Base-by-base conservation (phyloP, 2,329 filamentous ascomycete genomes). In the Ophioceras dolichostomum region DNA sequence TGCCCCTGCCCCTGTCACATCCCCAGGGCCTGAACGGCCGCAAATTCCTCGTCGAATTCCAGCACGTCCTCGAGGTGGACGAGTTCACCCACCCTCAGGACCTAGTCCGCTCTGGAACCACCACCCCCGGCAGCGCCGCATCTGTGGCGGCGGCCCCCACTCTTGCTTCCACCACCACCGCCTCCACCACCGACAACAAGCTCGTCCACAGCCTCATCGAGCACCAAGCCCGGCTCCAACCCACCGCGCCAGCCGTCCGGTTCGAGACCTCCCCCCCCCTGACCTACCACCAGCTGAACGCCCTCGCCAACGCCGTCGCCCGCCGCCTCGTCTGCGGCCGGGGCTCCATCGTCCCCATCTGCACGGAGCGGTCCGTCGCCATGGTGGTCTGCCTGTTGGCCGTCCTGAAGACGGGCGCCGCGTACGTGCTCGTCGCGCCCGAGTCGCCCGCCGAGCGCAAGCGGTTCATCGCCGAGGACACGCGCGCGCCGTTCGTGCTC, bases 371-470 rank as follows among this genome's bases (percentile, higher is more conserved):
- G 32, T 20, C 28, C 34, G 33, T 38, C 13, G 32, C 45, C 10
- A 36, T 48, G 9, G 32, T 47, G 6, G 34, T 46, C 10, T n/a
- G 46, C 6, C 39, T 48, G 21, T 21, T 50, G 5, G 43, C 45
- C 9, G 39, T 49, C 1, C 43, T 50, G 13, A 50, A 50, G 39
- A 39, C 48, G 4, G 48, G 48, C 2, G 39, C 43, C 17, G 45
- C 41, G 0, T 50, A 48, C 29, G 43, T 40, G 3, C 32, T 46
- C 1, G 35, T 50, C 4, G 45, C 48, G 8, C 47, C 47, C 4
- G 42, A 45, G 2, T 38, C 35, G 9, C 45, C 48, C 1, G 3
- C 18, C 9, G 42, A 34, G n/a, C 37, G 47, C 4, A 38, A 43
- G 4, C 26, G 41, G 14, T 44, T 44, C n/a, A 41, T 50, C 10